Evolutionary conservation across 768 basidiomycete genomes (phyloP), one percentile per base, ranked within the genome.

Genomic region (Asterophora lycoperdoides): DNA sequence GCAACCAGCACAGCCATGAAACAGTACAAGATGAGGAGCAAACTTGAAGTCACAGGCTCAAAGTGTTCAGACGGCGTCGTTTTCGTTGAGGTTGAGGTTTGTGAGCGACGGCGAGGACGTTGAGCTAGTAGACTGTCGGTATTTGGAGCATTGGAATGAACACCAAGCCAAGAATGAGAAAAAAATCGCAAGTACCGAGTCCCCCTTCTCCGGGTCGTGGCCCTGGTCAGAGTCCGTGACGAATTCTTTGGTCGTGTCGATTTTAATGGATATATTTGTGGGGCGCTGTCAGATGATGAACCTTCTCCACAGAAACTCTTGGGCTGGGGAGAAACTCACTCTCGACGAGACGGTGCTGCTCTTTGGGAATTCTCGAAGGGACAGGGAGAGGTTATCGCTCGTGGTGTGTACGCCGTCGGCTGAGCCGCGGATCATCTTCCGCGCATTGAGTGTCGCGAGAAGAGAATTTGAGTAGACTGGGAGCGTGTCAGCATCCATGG

Each of bases 381-480:
- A 74, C 4, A 73, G 56, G 14, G 69, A 68, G 20, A 71, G 35
- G 43, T 72, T 66, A 20, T 73, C 72, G 46, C 69, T 72, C 18
- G 71, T 72, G 52, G 56, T 74, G 41, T 72, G 64, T 10, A 74
- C 60, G 4, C 63, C 68, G 35, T 72, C 71, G 2, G 64, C 64
- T 0, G 70, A 57, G 7, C 62, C 67, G 33, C 72, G 72, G 44
- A 81, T 71, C 64, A 68, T 69, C 44, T 73, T 74, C 5, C 80
- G 68, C 9, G 77, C 77, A 43, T 83, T 83, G 43, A 81, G 69
- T 0, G 80, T 80, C 1, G 79, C 78, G 8, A 83, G 71, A n/a
- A 83, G 73, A 4, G 79, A 73, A 58, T 81, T 83, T 34, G 77
- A 75, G 58, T 81, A 83, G 4, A 83, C 79, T 81, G 34, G n/a